These are phyloP conservation scores for Solanum neorickii DNA, from an alignment of 257 asterid genomes.

Conservation along the genomic window DNA sequence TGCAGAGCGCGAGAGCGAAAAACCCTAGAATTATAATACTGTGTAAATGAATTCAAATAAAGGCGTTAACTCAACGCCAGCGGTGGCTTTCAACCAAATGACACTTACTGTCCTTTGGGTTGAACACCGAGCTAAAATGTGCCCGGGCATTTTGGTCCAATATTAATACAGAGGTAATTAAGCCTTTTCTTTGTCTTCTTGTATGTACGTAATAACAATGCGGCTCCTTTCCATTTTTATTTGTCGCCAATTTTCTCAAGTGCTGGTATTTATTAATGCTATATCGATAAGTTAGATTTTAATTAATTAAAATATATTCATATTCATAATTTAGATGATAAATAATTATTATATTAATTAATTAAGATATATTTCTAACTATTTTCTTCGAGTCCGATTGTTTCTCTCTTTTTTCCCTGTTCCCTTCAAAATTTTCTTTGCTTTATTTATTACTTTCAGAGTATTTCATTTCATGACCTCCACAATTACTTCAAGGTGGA, in stretches of 20 bases:
- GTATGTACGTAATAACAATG: not conserved
- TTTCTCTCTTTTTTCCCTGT: too few relatives aligned
- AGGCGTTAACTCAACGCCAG: not conserved
- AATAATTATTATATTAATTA: too few relatives aligned
- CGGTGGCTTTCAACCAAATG: not conserved
- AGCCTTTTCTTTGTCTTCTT: too few relatives aligned
- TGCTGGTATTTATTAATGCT: too few relatives aligned
- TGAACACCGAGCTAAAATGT: not conserved
- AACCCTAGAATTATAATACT: not conserved
- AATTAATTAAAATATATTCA: too few relatives aligned
- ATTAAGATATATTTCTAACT: too few relatives aligned
- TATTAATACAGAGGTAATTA: not conserved
- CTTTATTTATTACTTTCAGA: not conserved
- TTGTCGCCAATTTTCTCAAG: too few relatives aligned
- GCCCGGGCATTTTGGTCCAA: not conserved
- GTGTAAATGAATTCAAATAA: not conserved
- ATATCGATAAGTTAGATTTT: too few relatives aligned
- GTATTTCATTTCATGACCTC: not conserved
- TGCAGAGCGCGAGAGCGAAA: constrained; percentile 4
- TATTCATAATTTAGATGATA: too few relatives aligned
- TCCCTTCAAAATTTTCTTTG: too few relatives aligned
- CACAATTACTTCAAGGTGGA: not conserved
- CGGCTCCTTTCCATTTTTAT: too few relatives aligned
- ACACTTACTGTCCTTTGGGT: not conserved
- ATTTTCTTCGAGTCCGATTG: too few relatives aligned